phyloP scores from a whole-genome alignment of 2,329 filamentous ascomycete genomes.

The Ophiostoma sp. region DNA sequence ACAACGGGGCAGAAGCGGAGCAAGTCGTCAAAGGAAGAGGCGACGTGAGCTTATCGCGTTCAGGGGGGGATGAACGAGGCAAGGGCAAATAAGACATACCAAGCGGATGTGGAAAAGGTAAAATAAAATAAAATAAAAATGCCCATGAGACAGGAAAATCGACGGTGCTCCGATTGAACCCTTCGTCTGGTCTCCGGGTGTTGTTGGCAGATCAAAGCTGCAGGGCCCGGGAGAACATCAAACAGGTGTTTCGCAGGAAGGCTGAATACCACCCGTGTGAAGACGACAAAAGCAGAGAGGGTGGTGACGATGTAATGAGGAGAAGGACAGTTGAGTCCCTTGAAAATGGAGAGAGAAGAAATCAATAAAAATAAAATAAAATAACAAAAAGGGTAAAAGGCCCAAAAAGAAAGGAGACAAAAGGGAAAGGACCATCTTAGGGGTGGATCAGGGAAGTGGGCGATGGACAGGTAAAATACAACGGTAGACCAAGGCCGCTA shows the following conservation, averaged over 20 bases:
- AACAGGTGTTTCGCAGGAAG: constrained; percentile 18
- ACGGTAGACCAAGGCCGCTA: background rate
- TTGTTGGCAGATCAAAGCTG: background rate
- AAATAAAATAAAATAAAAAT: background rate
- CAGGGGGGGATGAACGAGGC: background rate
- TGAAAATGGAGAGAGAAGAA: background rate
- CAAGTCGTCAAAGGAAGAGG: constrained; percentile 1
- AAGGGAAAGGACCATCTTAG: background rate
- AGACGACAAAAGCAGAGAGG: too few species aligned
- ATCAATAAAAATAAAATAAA: background rate
- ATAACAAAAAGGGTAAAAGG: background rate
- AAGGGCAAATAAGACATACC: background rate
- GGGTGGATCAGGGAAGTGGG: constrained; percentile 8
- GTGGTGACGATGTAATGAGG: background rate
- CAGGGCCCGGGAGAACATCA: constrained; percentile 10
- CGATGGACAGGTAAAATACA: constrained; percentile 16
- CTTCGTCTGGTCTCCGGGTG: background rate
- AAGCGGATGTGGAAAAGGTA: background rate
- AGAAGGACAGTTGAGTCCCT: background rate
- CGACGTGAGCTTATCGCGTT: background rate
- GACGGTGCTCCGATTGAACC: background rate
- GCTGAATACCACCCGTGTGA: constrained; percentile 8
- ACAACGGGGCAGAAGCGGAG: constrained; percentile 21
- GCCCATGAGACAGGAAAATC: too few species aligned
- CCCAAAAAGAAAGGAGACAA: background rate